phyloP scores from a whole-genome alignment of 2,329 filamentous ascomycete species.

The Stagonosporopsis tanaceti region DNA sequence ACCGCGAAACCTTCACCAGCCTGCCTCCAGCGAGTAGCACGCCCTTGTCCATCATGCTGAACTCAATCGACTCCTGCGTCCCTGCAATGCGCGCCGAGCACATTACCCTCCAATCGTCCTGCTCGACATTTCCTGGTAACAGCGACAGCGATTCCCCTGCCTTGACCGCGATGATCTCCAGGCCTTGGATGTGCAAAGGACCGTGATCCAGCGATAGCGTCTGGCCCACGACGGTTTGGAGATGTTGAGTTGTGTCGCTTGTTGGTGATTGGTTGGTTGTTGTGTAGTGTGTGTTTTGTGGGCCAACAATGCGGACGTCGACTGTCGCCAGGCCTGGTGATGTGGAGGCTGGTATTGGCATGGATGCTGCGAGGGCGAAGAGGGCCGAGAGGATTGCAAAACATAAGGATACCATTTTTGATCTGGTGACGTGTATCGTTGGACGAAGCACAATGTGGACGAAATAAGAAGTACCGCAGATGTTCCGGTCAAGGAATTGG shows the following conservation, averaged over 20 bases:
- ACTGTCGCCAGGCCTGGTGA: slow-evolving; percentile 18
- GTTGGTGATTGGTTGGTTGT: slow-evolving; percentile 17
- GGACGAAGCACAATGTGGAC: no score
- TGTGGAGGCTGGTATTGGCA: slow-evolving; percentile 10
- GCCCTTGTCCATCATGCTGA: slow-evolving; percentile 19
- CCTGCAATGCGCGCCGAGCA: slow-evolving; percentile 23
- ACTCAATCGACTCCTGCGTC: slow-evolving; percentile 15
- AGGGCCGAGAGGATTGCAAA: slow-evolving; percentile 3
- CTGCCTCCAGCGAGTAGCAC: slow-evolving; percentile 21
- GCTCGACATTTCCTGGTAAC: slow-evolving; percentile 6
- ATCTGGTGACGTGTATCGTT: neutral
- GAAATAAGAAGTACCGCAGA: neutral
- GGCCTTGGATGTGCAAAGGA: slow-evolving; percentile 25
- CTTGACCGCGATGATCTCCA: slow-evolving; percentile 23
- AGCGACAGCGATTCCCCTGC: slow-evolving; percentile 15
- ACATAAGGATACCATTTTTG: neutral
- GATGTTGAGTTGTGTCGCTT: slow-evolving; percentile 3
- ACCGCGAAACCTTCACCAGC: slow-evolving; percentile 24
- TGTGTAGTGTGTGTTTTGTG: slow-evolving; percentile 20
- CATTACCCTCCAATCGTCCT: slow-evolving; percentile 19
- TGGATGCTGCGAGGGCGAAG: slow-evolving; percentile 11
- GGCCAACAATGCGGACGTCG: slow-evolving; percentile 21
- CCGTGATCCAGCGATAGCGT: slow-evolving; percentile 27
- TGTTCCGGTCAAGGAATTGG: neutral
- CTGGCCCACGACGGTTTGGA: slow-evolving; percentile 26